Evolutionary conservation across 345 rosid species (phyloP).

Genomic region (Garcia nutans): DNA sequence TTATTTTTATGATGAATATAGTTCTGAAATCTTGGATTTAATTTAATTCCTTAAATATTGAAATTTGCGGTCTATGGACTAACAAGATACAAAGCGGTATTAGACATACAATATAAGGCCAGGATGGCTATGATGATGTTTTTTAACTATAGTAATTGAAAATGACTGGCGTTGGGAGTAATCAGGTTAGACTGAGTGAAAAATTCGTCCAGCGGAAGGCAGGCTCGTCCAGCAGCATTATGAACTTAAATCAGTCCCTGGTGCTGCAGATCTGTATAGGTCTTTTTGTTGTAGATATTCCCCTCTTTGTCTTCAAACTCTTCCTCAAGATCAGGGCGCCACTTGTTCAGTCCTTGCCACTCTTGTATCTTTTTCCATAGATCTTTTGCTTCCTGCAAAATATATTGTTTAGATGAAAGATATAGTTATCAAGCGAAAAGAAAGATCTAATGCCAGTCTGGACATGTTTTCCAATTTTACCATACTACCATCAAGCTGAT

Average conservation of each 20-base stretch:
- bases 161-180: neutral
- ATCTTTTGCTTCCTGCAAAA: conserved; percentile 83
- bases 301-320: conserved; percentile 99
- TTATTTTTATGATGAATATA: too few species aligned
- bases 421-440: neutral
- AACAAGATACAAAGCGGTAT: neutral
- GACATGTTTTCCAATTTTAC: neutral
- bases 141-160: neutral
- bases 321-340: conserved; percentile 99
- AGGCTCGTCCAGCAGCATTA: neutral
- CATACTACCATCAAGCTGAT: neutral
- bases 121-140: neutral
- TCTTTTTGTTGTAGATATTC: conserved; percentile 97
- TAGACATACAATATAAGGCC: neutral
- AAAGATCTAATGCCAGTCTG: neutral
- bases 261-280: conserved; percentile 91
- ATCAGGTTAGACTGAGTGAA: too few species aligned
- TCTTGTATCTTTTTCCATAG: conserved; percentile 90
- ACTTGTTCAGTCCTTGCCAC: conserved; percentile 81
- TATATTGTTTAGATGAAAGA: neutral
- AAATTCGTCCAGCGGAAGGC: neutral
- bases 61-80: neutral
- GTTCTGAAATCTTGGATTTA: neutral
- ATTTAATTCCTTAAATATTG: neutral
- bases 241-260: conserved; percentile 72